Conservation (phyloP, 805 yeast genomes). For the Yarrowia keelungensis region DNA sequence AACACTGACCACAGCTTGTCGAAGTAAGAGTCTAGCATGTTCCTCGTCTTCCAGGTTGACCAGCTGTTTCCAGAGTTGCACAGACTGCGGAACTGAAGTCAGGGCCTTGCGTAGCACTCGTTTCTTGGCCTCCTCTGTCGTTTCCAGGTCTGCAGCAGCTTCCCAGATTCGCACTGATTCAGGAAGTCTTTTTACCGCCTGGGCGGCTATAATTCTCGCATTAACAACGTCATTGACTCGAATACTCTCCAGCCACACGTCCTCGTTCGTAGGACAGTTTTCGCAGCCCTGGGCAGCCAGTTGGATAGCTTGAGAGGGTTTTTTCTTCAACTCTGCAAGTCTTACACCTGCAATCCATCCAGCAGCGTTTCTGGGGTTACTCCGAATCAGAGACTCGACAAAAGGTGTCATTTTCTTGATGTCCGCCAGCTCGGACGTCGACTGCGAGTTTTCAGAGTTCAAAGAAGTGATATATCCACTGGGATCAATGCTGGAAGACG, state of each 20-base stretch:
- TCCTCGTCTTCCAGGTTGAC: conserved; percentile 64
- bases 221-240: conserved; percentile 59
- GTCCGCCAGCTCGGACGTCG: conserved; percentile 59
- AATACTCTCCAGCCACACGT: conserved; percentile 82
- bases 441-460: conserved; percentile 43
- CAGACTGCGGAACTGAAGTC: conserved; percentile 64
- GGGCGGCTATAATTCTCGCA: conserved; percentile 66
- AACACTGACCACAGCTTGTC: conserved; percentile 71
- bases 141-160: conserved; percentile 71
- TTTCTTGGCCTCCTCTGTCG: conserved; percentile 59
- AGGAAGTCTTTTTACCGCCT: conserved; percentile 66
- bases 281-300: conserved; percentile 78
- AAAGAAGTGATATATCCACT: conserved; percentile 56
- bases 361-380: conserved; percentile 74
- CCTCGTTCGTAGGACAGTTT: conserved; percentile 68
- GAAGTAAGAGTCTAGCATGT: conserved; percentile 61
- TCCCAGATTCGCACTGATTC: conserved; percentile 73
- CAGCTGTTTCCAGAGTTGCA: conserved; percentile 71
- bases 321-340: conserved; percentile 70
- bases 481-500: conserved; percentile 49
- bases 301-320: conserved; percentile 61
- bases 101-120: conserved; percentile 74
- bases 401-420: conserved; percentile 63
- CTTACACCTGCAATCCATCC: conserved; percentile 90
- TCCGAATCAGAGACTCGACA: conserved; percentile 68